Evolutionary conservation across 192 early-diverging fungal species (phyloP).

Genomic region (Coemansia sp.): DNA sequence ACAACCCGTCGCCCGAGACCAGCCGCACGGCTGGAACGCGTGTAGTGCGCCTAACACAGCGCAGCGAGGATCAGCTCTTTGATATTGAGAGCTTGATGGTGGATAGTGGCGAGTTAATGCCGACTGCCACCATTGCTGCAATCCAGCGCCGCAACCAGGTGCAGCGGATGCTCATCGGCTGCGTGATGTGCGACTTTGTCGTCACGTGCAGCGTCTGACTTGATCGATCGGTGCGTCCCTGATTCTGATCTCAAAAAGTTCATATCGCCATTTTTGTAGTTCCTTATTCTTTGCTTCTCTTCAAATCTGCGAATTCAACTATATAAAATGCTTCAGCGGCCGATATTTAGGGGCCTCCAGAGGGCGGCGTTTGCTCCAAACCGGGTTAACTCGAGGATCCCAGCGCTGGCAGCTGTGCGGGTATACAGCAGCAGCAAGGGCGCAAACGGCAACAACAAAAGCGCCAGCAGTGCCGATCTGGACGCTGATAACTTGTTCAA

Average conservation of each 20-base stretch:
- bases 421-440: background rate
- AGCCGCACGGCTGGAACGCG: conserved; percentile 28
- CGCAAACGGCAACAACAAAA: background rate
- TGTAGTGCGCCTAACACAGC: conserved; percentile 27
- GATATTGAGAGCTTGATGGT: conserved; percentile 26
- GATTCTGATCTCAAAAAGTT: too few relatives aligned
- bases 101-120: conserved; percentile 44
- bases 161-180: conserved; percentile 37
- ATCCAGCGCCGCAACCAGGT: conserved; percentile 39
- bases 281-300: background rate
- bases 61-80: conserved; percentile 8
- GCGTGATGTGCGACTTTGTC: conserved; percentile 35
- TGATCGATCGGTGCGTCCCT: background rate
- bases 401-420: background rate
- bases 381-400: too few relatives aligned
- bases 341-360: background rate
- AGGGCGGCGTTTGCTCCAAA: background rate
- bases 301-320: background rate
- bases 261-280: background rate
- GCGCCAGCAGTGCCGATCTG: background rate
- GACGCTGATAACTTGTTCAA: conserved; percentile 23
- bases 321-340: background rate
- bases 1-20: conserved; percentile 30
- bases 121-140: conserved; percentile 41
- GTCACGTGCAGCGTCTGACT: conserved; percentile 8